Evolutionary conservation across 129 eudicot species (phyloP).

Genomic region (Deinandra increscens): DNA sequence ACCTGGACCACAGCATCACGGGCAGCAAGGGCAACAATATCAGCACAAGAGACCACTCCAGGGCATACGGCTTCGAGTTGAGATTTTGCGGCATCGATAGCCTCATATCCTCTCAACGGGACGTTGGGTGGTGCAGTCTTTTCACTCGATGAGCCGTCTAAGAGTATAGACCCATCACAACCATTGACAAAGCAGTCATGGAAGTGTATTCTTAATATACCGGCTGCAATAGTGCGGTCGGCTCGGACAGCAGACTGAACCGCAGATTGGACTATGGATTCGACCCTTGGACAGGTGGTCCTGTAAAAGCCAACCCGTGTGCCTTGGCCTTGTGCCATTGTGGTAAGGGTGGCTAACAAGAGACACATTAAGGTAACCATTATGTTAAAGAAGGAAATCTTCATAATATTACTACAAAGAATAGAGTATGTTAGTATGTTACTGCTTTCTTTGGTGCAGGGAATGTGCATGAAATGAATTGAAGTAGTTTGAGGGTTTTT

Average conservation of each 20-base stretch:
- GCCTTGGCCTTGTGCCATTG: slow-evolving; percentile 41
- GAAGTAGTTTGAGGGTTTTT: background rate
- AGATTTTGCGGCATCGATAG: slow-evolving; percentile 60
- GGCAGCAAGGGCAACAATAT: slow-evolving; percentile 73
- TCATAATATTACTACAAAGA: slow-evolving; percentile 13
- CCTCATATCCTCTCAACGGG: slow-evolving; percentile 58
- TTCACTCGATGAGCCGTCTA: slow-evolving; percentile 53
- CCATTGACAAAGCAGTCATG: slow-evolving; percentile 80
- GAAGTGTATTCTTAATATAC: slow-evolving; percentile 57
- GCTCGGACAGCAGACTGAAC: slow-evolving; percentile 43
- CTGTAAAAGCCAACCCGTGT: slow-evolving; percentile 49
- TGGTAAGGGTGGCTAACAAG: slow-evolving; percentile 17
- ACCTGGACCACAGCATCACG: slow-evolving; percentile 64
- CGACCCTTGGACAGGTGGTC: slow-evolving; percentile 47
- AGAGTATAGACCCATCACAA: slow-evolving; percentile 71
- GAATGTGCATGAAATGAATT: background rate
- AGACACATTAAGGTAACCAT: slow-evolving; percentile 13
- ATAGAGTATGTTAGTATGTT: background rate
- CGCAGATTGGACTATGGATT: slow-evolving; percentile 44
- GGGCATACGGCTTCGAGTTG: slow-evolving; percentile 62
- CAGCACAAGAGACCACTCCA: slow-evolving; percentile 86
- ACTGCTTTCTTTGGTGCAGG: background rate
- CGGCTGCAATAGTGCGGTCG: slow-evolving; percentile 50
- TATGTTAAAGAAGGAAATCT: slow-evolving; percentile 19
- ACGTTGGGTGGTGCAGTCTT: slow-evolving; percentile 45